Evolutionary conservation across 2,329 filamentous ascomycete species (phyloP).

Genomic region (Nemania abortiva): DNA sequence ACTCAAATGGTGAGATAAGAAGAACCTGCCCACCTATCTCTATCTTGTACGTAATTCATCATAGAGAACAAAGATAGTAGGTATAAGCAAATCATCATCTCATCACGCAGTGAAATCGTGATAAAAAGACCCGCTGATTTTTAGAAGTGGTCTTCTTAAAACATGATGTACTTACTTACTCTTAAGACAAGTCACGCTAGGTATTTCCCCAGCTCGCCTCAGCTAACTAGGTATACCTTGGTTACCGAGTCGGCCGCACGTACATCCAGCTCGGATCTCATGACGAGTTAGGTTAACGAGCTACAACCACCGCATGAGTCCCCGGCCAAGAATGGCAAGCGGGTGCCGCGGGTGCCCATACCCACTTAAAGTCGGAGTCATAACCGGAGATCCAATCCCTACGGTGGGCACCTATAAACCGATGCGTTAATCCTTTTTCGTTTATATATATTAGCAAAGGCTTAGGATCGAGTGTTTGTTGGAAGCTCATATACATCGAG

Average conservation of each 20-base stretch:
- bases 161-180: neutral
- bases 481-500: neutral
- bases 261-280: neutral
- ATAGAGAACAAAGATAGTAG: neutral
- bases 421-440: neutral
- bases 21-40: neutral
- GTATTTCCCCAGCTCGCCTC: neutral
- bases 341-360: conserved; percentile 25
- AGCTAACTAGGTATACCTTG: neutral
- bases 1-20: neutral
- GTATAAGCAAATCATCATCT: neutral
- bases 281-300: neutral
- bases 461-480: neutral
- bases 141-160: neutral
- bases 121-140: neutral
- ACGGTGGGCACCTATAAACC: neutral
- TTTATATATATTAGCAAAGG: neutral
- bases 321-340: conserved; percentile 14
- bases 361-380: conserved; percentile 51
- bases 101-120: neutral
- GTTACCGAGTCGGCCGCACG: neutral
- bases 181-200: neutral
- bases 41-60: neutral
- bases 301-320: neutral
- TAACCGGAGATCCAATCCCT: conserved; percentile 65